A percentile compares a stretch with the other conserved stretches of the same genome.
These are phyloP conservation scores for Mycena galopus DNA, from an alignment of 768 basidiomycete species.

Conservation along the genomic window DNA sequence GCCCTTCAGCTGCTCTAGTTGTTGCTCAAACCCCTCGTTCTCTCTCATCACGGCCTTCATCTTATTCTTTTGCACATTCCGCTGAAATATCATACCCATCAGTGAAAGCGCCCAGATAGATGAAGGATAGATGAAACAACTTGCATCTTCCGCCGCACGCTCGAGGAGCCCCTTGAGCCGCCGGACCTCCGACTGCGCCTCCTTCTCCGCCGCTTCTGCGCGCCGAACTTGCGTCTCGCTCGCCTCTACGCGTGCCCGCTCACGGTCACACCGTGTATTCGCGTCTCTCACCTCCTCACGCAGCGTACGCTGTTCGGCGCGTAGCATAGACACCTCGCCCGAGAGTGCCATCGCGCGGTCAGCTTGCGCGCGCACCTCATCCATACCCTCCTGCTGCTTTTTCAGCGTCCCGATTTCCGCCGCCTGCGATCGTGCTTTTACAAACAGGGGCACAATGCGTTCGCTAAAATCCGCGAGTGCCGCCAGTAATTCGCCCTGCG, in stretches of 20 bases:
- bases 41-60: constrained; percentile 40
- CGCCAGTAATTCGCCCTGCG: constrained; percentile 48
- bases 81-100: constrained; percentile 31
- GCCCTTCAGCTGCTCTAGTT: constrained; percentile 29
- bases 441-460: constrained; percentile 57
- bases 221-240: constrained; percentile 43
- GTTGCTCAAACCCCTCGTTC: constrained; percentile 28
- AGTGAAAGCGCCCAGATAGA: not conserved
- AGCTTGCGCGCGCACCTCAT: constrained; percentile 37
- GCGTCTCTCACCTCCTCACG: not conserved
- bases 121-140: constrained; percentile 23
- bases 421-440: constrained; percentile 26
- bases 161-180: constrained; percentile 49
- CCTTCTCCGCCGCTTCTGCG: constrained; percentile 45
- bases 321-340: constrained; percentile 40
- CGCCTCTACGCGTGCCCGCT: constrained; percentile 44
- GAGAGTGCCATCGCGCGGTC: constrained; percentile 38
- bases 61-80: constrained; percentile 40
- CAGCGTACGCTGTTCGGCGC: constrained; percentile 2
- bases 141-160: constrained; percentile 43
- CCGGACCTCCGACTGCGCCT: constrained; percentile 44
- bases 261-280: constrained; percentile 41
- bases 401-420: constrained; percentile 39
- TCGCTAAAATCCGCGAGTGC: constrained; percentile 56
- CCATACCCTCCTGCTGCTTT: constrained; percentile 46